These are phyloP conservation scores for Alternaria dauci DNA, from an alignment of 2,329 filamentous ascomycete species.

Conservation along the genomic window DNA sequence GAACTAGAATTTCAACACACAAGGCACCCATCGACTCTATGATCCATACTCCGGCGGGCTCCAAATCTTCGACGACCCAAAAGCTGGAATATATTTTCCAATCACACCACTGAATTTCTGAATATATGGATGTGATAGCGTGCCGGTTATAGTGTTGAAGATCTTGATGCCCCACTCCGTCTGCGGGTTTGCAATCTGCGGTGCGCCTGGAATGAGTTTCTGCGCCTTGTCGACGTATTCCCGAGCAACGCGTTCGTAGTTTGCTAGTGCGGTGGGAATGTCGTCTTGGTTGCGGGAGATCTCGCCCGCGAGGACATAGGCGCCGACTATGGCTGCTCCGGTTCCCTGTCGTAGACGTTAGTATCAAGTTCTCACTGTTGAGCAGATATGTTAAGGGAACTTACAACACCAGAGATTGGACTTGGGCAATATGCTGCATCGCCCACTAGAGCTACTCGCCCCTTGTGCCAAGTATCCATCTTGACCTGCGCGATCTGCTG, in stretches of 20 bases:
- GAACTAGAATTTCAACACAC: not conserved
- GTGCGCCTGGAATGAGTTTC: conserved; percentile 34
- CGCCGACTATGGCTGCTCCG: conserved; percentile 49
- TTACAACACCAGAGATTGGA: conserved; percentile 39
- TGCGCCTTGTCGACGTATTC: conserved; percentile 36
- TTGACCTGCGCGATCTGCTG: conserved; percentile 53
- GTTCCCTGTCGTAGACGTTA: conserved; percentile 30
- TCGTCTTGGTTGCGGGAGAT: conserved; percentile 32
- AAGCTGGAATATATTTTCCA: conserved; percentile 25
- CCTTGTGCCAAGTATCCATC: conserved; percentile 46
- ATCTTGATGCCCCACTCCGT: conserved; percentile 33
- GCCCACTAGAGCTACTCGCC: conserved; percentile 49
- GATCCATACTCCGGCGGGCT: conserved; percentile 33
- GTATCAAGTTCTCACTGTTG: not conserved
- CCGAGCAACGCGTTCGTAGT: conserved; percentile 31
- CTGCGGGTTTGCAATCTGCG: conserved; percentile 37
- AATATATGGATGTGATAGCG: conserved; percentile 23
- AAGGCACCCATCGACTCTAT: not conserved
- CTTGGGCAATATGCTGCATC: conserved; percentile 53
- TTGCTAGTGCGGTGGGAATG: conserved; percentile 31
- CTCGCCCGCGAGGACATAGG: conserved; percentile 53
- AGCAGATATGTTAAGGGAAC: not conserved
- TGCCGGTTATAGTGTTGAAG: conserved; percentile 26
- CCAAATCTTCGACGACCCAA: conserved; percentile 23
- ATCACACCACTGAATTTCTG: conserved; percentile 20